A percentile compares a stretch with the other conserved stretches of the same genome.
These are phyloP conservation scores for Mycena belliarum DNA, from an alignment of 768 basidiomycete genomes.

Conservation along the genomic window DNA sequence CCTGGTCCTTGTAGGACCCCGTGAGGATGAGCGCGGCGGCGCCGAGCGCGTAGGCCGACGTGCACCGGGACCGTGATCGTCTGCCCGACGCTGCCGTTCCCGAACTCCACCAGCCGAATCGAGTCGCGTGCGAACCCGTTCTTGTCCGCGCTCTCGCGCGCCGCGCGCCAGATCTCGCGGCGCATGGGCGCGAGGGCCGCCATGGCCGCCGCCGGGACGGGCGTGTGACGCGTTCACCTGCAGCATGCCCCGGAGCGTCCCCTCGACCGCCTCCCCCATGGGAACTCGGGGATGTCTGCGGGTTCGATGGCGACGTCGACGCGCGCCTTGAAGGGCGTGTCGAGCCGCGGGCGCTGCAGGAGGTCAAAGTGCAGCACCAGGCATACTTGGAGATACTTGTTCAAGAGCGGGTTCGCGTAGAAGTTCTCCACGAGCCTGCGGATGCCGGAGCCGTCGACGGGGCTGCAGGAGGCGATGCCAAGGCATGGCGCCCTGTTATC, in stretches of 20 bases:
- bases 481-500: conserved; percentile 63
- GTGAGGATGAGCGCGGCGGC: conserved; percentile 97
- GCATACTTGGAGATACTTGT: background rate
- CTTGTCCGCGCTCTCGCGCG: background rate
- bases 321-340: conserved; percentile 9
- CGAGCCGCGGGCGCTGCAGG: background rate
- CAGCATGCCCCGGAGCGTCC: background rate
- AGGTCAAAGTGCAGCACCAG: conserved; percentile 6
- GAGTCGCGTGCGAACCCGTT: background rate
- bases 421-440: background rate
- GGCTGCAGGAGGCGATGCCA: too few species aligned
- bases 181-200: conserved; percentile 1
- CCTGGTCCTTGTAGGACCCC: conserved; percentile 93
- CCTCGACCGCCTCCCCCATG: background rate
- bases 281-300: background rate
- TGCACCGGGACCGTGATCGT: background rate
- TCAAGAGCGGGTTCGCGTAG: background rate
- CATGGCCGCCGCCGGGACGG: background rate
- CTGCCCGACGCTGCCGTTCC: background rate
- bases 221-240: conserved; percentile 4
- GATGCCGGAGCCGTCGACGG: conserved; percentile 3
- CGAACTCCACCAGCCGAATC: conserved; percentile 4
- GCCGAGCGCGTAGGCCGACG: conserved; percentile 60
- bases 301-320: conserved; percentile 14
- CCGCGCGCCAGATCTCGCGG: conserved; percentile 1